Conservation (phyloP, 768 basidiomycete species). For the Boletus patriciae region DNA sequence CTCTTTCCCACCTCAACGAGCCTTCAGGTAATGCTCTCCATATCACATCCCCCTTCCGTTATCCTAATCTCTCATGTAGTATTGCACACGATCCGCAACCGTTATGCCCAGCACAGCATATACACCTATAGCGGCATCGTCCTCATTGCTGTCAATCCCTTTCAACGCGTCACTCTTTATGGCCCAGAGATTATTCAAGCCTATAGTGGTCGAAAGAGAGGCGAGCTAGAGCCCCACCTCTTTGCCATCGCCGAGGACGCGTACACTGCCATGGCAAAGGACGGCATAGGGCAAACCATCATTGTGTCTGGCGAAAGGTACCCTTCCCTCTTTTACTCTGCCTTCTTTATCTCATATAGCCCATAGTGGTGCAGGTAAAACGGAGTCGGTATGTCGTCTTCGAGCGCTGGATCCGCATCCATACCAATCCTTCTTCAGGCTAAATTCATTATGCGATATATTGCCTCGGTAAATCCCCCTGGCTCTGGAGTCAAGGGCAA, state of each 20-base stretch:
- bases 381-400: slow-evolving; percentile 73
- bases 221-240: slow-evolving; percentile 95
- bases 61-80: slow-evolving; percentile 47
- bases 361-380: slow-evolving; percentile 97
- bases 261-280: slow-evolving; percentile 93
- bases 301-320: slow-evolving; percentile 98
- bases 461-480: slow-evolving; percentile 94
- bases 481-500: slow-evolving; percentile 58
- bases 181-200: slow-evolving; percentile 97
- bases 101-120: slow-evolving; percentile 95
- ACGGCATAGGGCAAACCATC: slow-evolving; percentile 95
- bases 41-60: not conserved
- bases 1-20: slow-evolving; percentile 96
- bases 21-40: slow-evolving; percentile 72
- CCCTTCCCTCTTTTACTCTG: slow-evolving; percentile 20
- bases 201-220: slow-evolving; percentile 87
- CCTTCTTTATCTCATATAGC: slow-evolving; percentile 11
- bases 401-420: not conserved
- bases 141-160: slow-evolving; percentile 97
- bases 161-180: slow-evolving; percentile 96
- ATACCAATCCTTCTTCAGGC: slow-evolving; percentile 49
- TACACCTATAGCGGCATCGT: slow-evolving; percentile 99
- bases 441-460: slow-evolving; percentile 99
- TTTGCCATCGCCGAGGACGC: slow-evolving; percentile 99
- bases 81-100: slow-evolving; percentile 93